Conservation (phyloP, 2,329 filamentous ascomycete species). For the Sporothrix inflata region DNA sequence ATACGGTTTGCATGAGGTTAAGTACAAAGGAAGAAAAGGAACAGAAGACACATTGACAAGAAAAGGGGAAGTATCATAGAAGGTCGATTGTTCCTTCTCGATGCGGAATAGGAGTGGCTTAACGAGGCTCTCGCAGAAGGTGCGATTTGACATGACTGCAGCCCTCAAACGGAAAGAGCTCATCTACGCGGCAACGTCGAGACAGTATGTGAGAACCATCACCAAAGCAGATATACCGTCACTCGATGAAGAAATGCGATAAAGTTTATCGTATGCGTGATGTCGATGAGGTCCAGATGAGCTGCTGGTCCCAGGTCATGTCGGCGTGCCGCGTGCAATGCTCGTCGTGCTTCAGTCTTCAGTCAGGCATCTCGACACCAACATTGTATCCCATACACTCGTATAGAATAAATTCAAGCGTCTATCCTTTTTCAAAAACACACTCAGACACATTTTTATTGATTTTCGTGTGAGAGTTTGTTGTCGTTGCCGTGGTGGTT, state of each 20-base stretch:
- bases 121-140: not conserved
- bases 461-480: not conserved
- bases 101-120: not conserved
- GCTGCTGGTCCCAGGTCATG: not conserved
- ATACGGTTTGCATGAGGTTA: not conserved
- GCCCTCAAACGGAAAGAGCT: not conserved
- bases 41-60: too few relatives aligned
- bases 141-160: not conserved
- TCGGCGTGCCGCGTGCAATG: not conserved
- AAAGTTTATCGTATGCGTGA: not conserved
- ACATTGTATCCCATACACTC: not conserved
- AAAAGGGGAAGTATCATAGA: not conserved
- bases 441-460: not conserved
- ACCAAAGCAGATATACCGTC: not conserved
- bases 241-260: not conserved
- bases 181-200: not conserved
- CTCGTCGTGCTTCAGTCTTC: not conserved
- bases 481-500: not conserved
- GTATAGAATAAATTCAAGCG: not conserved
- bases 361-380: not conserved
- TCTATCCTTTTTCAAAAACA: not conserved
- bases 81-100: not conserved
- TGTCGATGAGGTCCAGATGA: not conserved
- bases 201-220: not conserved
- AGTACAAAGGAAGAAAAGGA: not conserved